Conservation (phyloP, 2,329 filamentous ascomycete genomes). For the Xylogone sp. region DNA sequence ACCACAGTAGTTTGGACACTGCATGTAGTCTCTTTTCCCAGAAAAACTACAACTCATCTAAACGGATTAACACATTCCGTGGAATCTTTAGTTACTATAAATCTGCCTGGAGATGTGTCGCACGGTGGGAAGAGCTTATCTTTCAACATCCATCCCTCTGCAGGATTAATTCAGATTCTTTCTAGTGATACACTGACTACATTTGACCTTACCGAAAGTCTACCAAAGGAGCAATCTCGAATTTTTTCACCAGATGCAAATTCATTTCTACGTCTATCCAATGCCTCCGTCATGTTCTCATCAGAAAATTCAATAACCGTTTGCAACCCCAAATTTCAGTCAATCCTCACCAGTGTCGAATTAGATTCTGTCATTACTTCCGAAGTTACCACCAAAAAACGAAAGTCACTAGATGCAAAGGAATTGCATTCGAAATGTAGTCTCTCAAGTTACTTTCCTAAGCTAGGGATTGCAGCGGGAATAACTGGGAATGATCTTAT, state of each 20-base stretch:
- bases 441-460: slow-evolving; percentile 59
- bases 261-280: slow-evolving; percentile 65
- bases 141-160: slow-evolving; percentile 58
- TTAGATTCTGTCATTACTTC: slow-evolving; percentile 16
- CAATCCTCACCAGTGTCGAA: slow-evolving; percentile 38
- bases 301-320: slow-evolving; percentile 53
- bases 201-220: slow-evolving; percentile 59
- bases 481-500: slow-evolving; percentile 61
- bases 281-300: slow-evolving; percentile 61
- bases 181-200: slow-evolving; percentile 49
- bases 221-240: slow-evolving; percentile 56
- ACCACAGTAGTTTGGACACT: slow-evolving; percentile 16
- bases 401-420: slow-evolving; percentile 16
- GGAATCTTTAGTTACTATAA: slow-evolving; percentile 21
- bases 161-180: slow-evolving; percentile 61
- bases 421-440: slow-evolving; percentile 28
- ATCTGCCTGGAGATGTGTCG: slow-evolving; percentile 12
- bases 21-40: slow-evolving; percentile 26
- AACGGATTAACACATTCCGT: slow-evolving; percentile 22
- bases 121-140: slow-evolving; percentile 5
- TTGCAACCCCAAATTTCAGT: slow-evolving; percentile 66
- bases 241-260: slow-evolving; percentile 47
- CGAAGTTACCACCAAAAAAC: slow-evolving; percentile 17
- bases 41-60: slow-evolving; percentile 13
- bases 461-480: slow-evolving; percentile 62